Percentiles rank a stretch among this genome's conserved stretches.
These are phyloP conservation scores for Erodium moschatum DNA, from an alignment of 441 rosid genomes.

Conservation along the genomic window DNA sequence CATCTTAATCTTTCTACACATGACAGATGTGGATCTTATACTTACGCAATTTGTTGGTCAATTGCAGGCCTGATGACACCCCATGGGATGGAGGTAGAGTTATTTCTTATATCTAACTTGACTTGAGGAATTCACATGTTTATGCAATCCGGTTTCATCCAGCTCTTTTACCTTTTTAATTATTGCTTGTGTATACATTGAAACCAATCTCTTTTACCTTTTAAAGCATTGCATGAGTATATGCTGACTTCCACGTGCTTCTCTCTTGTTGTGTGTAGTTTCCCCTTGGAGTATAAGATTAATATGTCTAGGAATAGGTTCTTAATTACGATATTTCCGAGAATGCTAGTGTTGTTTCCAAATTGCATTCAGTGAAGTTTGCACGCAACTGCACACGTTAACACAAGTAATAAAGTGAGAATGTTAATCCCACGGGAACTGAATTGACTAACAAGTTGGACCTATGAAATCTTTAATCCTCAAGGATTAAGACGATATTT, in stretches of 20 bases:
- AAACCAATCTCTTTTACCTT: no score
- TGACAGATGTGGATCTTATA: neutral
- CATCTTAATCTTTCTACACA: neutral
- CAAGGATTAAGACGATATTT: no score
- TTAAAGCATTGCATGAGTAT: no score
- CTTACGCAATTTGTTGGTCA: neutral
- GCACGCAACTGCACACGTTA: no score
- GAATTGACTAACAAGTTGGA: no score
- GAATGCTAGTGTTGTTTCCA: neutral
- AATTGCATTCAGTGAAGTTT: no score
- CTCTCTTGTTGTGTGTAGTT: neutral
- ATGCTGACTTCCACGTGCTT: neutral
- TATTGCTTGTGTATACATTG: no score
- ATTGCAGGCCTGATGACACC: constrained; percentile 50
- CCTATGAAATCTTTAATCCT: no score
- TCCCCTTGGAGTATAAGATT: neutral
- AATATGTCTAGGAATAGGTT: neutral
- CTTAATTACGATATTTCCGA: neutral
- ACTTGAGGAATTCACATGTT: constrained; percentile 3
- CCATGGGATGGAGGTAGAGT: constrained; percentile 58
- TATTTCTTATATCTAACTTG: constrained; percentile 7
- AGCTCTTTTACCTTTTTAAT: neutral
- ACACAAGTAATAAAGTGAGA: no score
- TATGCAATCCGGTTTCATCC: constrained; percentile 1
- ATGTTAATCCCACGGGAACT: no score